phyloP scores from a whole-genome alignment of 164 flowering plant genomes.

The Magnolia sinica region DNA sequence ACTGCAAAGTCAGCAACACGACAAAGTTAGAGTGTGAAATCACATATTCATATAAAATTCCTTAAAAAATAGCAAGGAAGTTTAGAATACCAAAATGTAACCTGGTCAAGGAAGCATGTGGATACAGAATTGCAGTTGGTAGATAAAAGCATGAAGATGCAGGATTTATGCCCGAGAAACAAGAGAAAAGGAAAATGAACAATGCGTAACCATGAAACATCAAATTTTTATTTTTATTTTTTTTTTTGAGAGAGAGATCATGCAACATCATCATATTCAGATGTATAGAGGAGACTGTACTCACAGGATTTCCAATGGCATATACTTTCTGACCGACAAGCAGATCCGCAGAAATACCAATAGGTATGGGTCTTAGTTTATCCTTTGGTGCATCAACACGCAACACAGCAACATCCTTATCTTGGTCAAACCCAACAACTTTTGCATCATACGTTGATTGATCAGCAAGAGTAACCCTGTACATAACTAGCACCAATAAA shows the following conservation, averaged over 20 bases:
- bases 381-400: conserved; percentile 79
- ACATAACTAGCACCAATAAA: conserved; percentile 21
- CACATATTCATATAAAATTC: no score
- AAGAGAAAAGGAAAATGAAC: neutral
- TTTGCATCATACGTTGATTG: conserved; percentile 87
- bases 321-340: conserved; percentile 98
- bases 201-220: neutral
- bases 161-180: neutral
- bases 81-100: no score
- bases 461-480: conserved; percentile 96
- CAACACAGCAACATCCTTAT: conserved; percentile 95
- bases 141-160: neutral
- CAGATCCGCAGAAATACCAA: conserved; percentile 91
- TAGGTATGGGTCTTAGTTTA: conserved; percentile 81
- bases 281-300: conserved; percentile 16
- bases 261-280: neutral
- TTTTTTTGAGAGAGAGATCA: no score
- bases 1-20: no score
- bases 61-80: no score
- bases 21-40: no score
- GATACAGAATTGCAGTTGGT: neutral
- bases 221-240: neutral
- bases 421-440: conserved; percentile 97
- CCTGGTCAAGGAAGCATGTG: no score
- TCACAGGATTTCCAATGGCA: conserved; percentile 97